Evolutionary conservation across 805 yeast species (phyloP), one percentile per base, ranked within the genome.

Genomic region (Lachancea fermentati): DNA sequence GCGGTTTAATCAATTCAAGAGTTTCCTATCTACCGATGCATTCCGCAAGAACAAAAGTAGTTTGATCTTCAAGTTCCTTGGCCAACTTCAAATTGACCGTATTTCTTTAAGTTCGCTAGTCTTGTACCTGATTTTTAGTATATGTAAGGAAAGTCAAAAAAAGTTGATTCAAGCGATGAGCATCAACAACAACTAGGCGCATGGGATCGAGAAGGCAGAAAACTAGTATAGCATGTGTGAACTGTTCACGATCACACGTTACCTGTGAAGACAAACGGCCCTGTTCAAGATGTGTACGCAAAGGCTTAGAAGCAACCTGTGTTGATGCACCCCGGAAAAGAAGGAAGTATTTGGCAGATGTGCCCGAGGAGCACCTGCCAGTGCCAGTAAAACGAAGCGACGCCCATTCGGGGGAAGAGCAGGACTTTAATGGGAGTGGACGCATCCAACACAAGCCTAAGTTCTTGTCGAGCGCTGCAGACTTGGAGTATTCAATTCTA

Each of bases 161-260:
- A 22, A 22, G 26, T 22, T 22, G 26, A 22, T 7, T 22, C 26
- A 22, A 7, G 9, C 11, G 26, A 22, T 22, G 11, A 22, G 26
- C 26, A 22, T 22, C 26, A 22, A 22, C 9, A 22, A 22, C 9
- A 22, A 22, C 9, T 22, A 11, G 26, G 5, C 39, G 40, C 41
- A 45, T 44, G 30, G 39, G 45, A 28, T 46, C 49, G 18, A 40
- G 66, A 19, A 70, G 79, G 31, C 73, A 74, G 53, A 89, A 89
- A 57, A 89, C 93, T 0, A 70, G 80, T 5, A 70, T 95, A 42
- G 97, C 98, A 4, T 91, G 98, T 52, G 76, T 77, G 30, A 93
- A 89, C 63, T 91, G 98, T 57, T 88, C 89, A 45, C 76, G 79
- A 52, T 85, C 95, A 2, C 98, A 91, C 60, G 77, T 89, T 71